phyloP scores from a whole-genome alignment of 441 rosid species.

The Biscutella laevigata region DNA sequence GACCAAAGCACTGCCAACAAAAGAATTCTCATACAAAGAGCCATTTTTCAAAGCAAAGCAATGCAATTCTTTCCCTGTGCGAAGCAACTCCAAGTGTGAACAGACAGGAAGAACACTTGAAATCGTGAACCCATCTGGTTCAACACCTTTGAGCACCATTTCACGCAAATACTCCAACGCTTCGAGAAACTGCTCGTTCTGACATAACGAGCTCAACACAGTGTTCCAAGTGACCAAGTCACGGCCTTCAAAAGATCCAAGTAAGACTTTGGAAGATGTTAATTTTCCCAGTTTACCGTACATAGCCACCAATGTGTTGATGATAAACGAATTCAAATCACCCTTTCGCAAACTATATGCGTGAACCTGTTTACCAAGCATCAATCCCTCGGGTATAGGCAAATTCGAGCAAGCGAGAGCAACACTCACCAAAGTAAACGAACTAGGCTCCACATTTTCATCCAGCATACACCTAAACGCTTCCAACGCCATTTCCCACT shows the following conservation, averaged over 20 bases:
- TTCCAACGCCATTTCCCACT: conserved; percentile 65
- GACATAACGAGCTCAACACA: conserved; percentile 57
- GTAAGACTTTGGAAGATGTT: conserved; percentile 34
- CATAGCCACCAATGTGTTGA: conserved; percentile 71
- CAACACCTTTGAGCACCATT: conserved; percentile 53
- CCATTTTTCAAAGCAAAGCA: conserved; percentile 63
- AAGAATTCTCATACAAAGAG: conserved; percentile 51
- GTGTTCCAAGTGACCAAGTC: conserved; percentile 86
- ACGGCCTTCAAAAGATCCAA: conserved; percentile 46
- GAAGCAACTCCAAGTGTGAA: conserved; percentile 53
- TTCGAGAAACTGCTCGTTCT: conserved; percentile 50
- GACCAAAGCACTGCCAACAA: conserved; percentile 78
- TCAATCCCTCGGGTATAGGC: conserved; percentile 31
- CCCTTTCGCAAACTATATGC: conserved; percentile 52
- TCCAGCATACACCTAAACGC: conserved; percentile 51
- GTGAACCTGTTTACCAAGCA: conserved; percentile 71
- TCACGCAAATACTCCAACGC: conserved; percentile 39
- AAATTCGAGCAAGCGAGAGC: conserved; percentile 68
- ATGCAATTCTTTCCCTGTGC: conserved; percentile 68
- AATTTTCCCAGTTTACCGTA: conserved; percentile 61
- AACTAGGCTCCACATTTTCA: conserved; percentile 54
- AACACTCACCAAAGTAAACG: conserved; percentile 73
- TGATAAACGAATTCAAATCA: conserved; percentile 44
- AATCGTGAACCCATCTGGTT: conserved; percentile 67
- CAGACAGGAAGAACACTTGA: conserved; percentile 87